Evolutionary conservation across 768 basidiomycete species (phyloP).

Genomic region (Lactarius evosmus): DNA sequence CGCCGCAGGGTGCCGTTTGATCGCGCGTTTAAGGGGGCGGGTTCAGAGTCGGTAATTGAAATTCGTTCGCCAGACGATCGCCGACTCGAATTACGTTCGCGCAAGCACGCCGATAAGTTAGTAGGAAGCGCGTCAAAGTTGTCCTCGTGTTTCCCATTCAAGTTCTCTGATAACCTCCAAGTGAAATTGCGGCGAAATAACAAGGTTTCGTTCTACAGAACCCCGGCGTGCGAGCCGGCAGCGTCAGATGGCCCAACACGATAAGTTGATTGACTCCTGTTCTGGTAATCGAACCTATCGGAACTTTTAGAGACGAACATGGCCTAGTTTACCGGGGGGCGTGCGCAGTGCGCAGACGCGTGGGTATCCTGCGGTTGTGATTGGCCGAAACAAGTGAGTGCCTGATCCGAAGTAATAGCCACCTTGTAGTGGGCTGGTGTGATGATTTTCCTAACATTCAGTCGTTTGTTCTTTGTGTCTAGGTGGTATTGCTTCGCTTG

Average conservation of each 20-base stretch:
- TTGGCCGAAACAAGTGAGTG: conserved; percentile 10
- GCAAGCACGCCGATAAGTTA: no score
- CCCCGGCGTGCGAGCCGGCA: background rate
- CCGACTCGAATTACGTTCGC: background rate
- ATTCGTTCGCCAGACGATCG: background rate
- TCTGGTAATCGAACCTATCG: conserved; percentile 14
- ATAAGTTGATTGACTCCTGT: background rate
- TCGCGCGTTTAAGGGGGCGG: no score
- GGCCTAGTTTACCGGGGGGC: background rate
- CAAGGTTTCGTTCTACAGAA: background rate
- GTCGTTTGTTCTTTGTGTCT: background rate
- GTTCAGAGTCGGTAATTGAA: no score
- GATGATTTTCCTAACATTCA: background rate
- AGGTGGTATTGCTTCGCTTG: background rate
- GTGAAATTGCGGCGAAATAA: background rate
- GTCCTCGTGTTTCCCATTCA: background rate
- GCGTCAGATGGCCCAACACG: background rate
- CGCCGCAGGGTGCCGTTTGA: no score
- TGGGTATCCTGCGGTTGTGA: background rate
- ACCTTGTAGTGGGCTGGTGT: background rate
- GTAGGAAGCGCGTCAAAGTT: background rate
- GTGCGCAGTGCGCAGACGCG: background rate
- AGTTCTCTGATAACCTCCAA: background rate
- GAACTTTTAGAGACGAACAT: conserved; percentile 2
- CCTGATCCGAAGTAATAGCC: background rate